A percentile compares a stretch with the other conserved stretches of the same genome.
Conservation (phyloP, 2,329 filamentous ascomycete species). For the Ascochyta fabae region DNA sequence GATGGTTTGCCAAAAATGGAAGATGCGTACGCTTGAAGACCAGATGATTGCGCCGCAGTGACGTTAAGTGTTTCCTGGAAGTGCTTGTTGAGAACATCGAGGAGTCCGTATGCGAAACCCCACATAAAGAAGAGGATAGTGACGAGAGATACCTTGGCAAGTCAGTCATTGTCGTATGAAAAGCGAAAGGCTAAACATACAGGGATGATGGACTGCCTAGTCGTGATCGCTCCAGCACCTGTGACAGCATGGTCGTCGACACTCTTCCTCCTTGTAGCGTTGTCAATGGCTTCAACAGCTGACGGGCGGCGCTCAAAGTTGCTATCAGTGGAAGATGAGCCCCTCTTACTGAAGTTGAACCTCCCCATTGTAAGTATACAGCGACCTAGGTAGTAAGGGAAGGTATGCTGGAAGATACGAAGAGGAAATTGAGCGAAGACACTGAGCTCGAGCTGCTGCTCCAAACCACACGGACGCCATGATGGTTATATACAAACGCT, state of each 20-base stretch:
- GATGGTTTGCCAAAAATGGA: constrained; percentile 47
- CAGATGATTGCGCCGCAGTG: constrained; percentile 66
- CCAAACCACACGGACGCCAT: background rate
- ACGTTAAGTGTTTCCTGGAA: constrained; percentile 68
- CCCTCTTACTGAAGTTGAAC: constrained; percentile 19
- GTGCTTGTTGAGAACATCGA: constrained; percentile 78
- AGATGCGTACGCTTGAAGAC: constrained; percentile 67
- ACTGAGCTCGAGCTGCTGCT: constrained; percentile 19
- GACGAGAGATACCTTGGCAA: constrained; percentile 58
- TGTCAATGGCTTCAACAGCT: constrained; percentile 28
- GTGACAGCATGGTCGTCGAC: constrained; percentile 32
- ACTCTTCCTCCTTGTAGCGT: constrained; percentile 20
- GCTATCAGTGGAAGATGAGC: constrained; percentile 12
- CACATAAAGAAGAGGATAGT: constrained; percentile 84
- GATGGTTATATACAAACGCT: constrained; percentile 13
- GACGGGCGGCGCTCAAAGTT: constrained; percentile 25
- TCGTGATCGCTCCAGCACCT: constrained; percentile 52
- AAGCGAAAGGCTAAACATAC: background rate
- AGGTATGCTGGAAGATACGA: background rate
- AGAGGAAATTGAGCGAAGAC: constrained; percentile 1
- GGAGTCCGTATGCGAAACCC: constrained; percentile 86
- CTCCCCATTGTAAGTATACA: constrained; percentile 7
- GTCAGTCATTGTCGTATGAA: background rate
- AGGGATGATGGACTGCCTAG: constrained; percentile 65
- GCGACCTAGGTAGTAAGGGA: background rate